A percentile compares a stretch with the other conserved stretches of the same genome.
Conservation (phyloP, 495 filamentous ascomycete species). For the Aspergillus hancockii region DNA sequence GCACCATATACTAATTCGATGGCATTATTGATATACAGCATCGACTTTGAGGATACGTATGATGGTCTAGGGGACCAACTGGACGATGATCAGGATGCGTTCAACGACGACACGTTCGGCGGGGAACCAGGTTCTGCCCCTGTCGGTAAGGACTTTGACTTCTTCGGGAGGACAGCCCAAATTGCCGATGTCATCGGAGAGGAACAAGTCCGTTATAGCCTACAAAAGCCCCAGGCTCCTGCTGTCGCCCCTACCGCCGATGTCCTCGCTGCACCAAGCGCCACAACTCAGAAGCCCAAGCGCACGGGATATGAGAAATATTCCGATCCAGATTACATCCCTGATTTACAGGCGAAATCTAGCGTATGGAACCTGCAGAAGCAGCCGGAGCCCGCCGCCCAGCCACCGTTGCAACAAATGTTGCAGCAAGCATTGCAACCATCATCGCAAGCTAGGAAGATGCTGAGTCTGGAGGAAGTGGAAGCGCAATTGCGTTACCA, state of each 20-base stretch:
- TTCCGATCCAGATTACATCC: slow-evolving; percentile 69
- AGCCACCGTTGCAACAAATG: slow-evolving; percentile 12
- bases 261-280: slow-evolving; percentile 34
- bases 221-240: slow-evolving; percentile 58
- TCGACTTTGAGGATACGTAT: slow-evolving; percentile 98
- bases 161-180: slow-evolving; percentile 87
- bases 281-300: slow-evolving; percentile 56
- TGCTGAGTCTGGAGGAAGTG: slow-evolving; percentile 96
- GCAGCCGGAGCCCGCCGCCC: slow-evolving; percentile 33
- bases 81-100: slow-evolving; percentile 87
- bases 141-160: slow-evolving; percentile 94
- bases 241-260: slow-evolving; percentile 34
- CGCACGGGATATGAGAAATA: slow-evolving; percentile 89
- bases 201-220: slow-evolving; percentile 79
- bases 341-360: slow-evolving; percentile 88
- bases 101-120: slow-evolving; percentile 99
- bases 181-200: slow-evolving; percentile 82
- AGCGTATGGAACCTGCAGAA: slow-evolving; percentile 85
- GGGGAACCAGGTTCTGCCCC: slow-evolving; percentile 39
- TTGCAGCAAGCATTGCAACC: slow-evolving; percentile 15
- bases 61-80: slow-evolving; percentile 92
- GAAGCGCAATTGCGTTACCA: slow-evolving; percentile 88
- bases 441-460: slow-evolving; percentile 60
- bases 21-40: slow-evolving; percentile 35
- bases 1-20: slow-evolving; percentile 11